Base-by-base conservation (phyloP, 2,329 filamentous ascomycete species). In the Paraphoma sp. region DNA sequence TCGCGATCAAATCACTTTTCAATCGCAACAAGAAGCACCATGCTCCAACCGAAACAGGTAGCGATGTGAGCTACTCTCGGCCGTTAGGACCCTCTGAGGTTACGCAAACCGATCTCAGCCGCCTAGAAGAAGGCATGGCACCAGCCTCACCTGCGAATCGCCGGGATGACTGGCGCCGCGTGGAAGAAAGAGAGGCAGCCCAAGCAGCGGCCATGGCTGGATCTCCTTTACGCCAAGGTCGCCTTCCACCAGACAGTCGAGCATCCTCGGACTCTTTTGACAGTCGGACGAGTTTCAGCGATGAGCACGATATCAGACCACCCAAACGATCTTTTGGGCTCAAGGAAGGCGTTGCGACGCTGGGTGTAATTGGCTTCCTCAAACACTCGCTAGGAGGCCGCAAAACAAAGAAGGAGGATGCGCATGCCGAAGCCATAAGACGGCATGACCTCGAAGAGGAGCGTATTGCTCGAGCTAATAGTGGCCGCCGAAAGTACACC, bases 401-500 rank as follows among this genome's bases (percentile, higher is more conserved):
- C 78, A 84, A 70, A 82, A 89, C 72, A 78, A 85, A 63, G 73
- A 86, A 73, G 53, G 85, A 88, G 53, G 81, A 87, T 62, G 83
- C 86, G 51, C 84, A 86, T 18, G 84, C 90, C 5, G 84, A 83
- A 48, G 80, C 80, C 44, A 74, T 84, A 54, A 80, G 80, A 51
- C 79, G 76, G 57, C 81, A 81, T 58, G 82, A 84, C 56, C 72
- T 79, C 23, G 83, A 84, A 61, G 77, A 85, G 46, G 84, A 86
- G 65, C 78, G 80, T 23, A 64, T 85, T 29, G 79, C 81, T 46
- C 79, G 84, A 64, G 78, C 78, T 51, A 82, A 84, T 56, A 85
- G 84, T 36, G 83, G 69, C 28, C 70, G 84, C n/a, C 86, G 87
- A 18, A 82, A 82, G 64, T 92, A 86, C 59, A 92, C 89, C 2